Evolutionary conservation across 1,139 yeast genomes (phyloP).

Genomic region (Protomyces lactucae-debilis): DNA sequence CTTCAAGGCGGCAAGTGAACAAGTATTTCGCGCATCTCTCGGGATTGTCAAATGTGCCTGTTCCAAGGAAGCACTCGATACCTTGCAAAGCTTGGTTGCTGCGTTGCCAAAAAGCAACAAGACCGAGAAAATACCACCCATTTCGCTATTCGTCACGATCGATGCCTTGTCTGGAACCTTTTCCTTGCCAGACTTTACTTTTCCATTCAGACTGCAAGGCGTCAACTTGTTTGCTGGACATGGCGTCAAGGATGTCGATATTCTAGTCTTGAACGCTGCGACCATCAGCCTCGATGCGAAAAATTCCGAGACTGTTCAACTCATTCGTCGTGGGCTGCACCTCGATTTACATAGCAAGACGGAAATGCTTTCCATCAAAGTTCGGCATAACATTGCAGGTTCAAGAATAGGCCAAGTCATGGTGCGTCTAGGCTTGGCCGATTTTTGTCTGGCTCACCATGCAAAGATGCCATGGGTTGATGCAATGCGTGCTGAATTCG

Average conservation of each 20-base stretch:
- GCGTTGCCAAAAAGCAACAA: neutral
- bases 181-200: neutral
- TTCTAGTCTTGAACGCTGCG: neutral
- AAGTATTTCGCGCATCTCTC: slow-evolving; percentile 5
- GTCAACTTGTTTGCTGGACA: neutral
- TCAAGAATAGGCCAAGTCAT: neutral
- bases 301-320: neutral
- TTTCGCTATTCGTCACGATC: neutral
- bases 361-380: slow-evolving; percentile 7
- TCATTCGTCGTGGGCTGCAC: slow-evolving; percentile 2
- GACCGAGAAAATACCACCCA: neutral
- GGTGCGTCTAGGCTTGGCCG: slow-evolving; percentile 9
- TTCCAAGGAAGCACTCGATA: neutral
- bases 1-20: neutral
- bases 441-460: neutral
- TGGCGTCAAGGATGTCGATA: slow-evolving; percentile 11
- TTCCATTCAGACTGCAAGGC: neutral
- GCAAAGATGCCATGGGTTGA: slow-evolving; percentile 23
- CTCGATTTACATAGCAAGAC: neutral
- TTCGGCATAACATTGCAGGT: slow-evolving; percentile 6
- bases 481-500: neutral
- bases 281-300: neutral
- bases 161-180: neutral
- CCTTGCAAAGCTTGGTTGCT: neutral
- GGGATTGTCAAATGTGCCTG: neutral